These are phyloP conservation scores for Psilocybe azurescens DNA, from an alignment of 768 basidiomycete species.

Conservation along the genomic window DNA sequence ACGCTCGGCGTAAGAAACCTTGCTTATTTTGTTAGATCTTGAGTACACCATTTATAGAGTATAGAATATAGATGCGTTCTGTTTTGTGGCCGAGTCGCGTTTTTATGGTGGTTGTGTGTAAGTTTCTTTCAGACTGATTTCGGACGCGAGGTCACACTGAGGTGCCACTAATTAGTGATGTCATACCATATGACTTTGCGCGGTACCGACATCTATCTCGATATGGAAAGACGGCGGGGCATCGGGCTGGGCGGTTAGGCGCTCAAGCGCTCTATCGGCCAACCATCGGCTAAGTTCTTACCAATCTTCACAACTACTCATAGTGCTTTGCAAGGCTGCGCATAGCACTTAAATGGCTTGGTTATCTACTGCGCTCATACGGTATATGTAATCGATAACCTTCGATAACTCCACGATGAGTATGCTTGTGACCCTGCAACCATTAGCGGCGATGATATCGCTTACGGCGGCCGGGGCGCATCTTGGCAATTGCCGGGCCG, in stretches of 20 bases:
- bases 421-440: not conserved
- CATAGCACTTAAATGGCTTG: no score
- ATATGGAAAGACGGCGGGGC: not conserved
- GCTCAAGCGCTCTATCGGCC: not conserved
- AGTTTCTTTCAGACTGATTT: not conserved
- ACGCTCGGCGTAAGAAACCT: conserved; percentile 30
- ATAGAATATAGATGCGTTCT: no score
- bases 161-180: not conserved
- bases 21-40: conserved; percentile 19
- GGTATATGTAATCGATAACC: no score
- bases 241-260: not conserved
- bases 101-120: not conserved
- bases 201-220: conserved; percentile 19
- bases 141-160: not conserved
- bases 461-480: not conserved
- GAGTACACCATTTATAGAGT: conserved; percentile 17
- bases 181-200: not conserved
- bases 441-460: not conserved
- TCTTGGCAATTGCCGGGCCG: not conserved
- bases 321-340: no score
- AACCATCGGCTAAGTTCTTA: not conserved
- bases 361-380: no score
- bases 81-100: not conserved
- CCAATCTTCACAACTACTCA: no score
- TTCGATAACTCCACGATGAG: no score